These are phyloP conservation scores for Ascochyta viciae-villosae DNA, from an alignment of 2,329 filamentous ascomycete species.

Conservation along the genomic window DNA sequence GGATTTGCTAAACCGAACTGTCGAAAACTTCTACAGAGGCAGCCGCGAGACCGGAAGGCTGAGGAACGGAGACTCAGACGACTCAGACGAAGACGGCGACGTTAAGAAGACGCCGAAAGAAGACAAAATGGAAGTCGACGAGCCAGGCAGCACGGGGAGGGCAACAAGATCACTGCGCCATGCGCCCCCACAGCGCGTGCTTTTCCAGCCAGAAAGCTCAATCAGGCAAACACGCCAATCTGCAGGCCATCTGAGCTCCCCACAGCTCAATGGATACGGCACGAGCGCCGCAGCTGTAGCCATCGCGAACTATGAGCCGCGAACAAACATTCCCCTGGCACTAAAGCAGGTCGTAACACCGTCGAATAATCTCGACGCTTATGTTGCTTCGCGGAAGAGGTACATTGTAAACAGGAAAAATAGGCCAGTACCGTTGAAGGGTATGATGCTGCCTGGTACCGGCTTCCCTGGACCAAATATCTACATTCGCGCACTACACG, in stretches of 20 bases:
- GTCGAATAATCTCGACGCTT: conserved; percentile 74
- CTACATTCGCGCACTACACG: conserved; percentile 85
- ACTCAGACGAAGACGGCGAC: conserved; percentile 53
- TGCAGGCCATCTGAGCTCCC: conserved; percentile 49
- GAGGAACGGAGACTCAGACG: conserved; percentile 60
- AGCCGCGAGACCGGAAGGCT: conserved; percentile 56
- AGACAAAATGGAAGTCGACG: conserved; percentile 59
- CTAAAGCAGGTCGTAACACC: conserved; percentile 79
- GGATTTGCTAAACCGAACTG: conserved; percentile 76
- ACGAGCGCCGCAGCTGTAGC: conserved; percentile 58
- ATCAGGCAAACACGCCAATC: conserved; percentile 69
- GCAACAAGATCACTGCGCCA: conserved; percentile 67
- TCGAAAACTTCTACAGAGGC: conserved; percentile 72
- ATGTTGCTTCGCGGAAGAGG: conserved; percentile 64
- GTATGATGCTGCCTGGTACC: conserved; percentile 68
- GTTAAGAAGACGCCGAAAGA: conserved; percentile 57
- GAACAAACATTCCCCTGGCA: conserved; percentile 66
- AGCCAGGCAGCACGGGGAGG: conserved; percentile 54
- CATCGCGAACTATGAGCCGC: conserved; percentile 74
- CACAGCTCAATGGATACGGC: conserved; percentile 52
- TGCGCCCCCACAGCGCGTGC: conserved; percentile 82
- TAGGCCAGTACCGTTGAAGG: conserved; percentile 48
- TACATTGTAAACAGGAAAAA: conserved; percentile 55
- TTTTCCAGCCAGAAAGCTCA: conserved; percentile 82
- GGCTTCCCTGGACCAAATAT: conserved; percentile 84